Percentiles rank a stretch among this genome's conserved stretches.
These are phyloP conservation scores for Trypanosoma cruzi DNA, from an alignment of 208 protist genomes.

Conservation along the genomic window DNA sequence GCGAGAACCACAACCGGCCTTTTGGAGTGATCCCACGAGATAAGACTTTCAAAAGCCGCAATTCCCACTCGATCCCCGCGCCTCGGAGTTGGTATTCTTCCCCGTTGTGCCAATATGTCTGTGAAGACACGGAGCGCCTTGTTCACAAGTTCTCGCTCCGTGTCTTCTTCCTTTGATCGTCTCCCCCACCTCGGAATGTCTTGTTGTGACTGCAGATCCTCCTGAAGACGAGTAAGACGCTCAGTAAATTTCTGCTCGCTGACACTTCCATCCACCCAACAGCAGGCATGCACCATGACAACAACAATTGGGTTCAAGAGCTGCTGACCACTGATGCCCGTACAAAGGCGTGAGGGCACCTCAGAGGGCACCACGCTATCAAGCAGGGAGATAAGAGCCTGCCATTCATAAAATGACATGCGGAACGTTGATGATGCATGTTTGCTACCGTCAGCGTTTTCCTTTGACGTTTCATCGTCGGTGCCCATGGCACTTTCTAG, in stretches of 20 bases:
- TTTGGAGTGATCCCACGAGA: conserved; percentile 15
- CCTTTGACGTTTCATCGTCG: conserved; percentile 27
- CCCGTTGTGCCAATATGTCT: conserved; percentile 14
- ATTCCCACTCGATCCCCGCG: no score
- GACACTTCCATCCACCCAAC: conserved; percentile 54
- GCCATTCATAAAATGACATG: conserved; percentile 76
- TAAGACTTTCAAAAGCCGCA: conserved; percentile 9
- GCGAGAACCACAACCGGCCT: conserved; percentile 49
- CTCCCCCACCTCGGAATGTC: not conserved
- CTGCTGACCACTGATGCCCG: conserved; percentile 21
- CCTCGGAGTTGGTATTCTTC: not conserved
- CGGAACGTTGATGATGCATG: conserved; percentile 30
- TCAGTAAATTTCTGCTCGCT: conserved; percentile 22
- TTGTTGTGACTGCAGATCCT: conserved; percentile 21
- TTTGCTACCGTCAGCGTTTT: conserved; percentile 1
- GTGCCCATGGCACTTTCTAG: conserved; percentile 51
- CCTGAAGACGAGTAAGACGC: conserved; percentile 35
- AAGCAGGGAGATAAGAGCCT: conserved; percentile 58
- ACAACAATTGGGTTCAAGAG: conserved; percentile 56
- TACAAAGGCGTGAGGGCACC: conserved; percentile 49
- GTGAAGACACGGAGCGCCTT: conserved; percentile 29
- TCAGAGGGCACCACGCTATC: conserved; percentile 28
- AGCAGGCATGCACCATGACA: conserved; percentile 62
- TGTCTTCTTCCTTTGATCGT: conserved; percentile 1
- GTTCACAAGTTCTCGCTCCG: conserved; percentile 29